Evolutionary conservation across 805 yeast genomes (phyloP), one percentile per base, ranked within the genome.

Genomic region (Saturnispora bothae): DNA sequence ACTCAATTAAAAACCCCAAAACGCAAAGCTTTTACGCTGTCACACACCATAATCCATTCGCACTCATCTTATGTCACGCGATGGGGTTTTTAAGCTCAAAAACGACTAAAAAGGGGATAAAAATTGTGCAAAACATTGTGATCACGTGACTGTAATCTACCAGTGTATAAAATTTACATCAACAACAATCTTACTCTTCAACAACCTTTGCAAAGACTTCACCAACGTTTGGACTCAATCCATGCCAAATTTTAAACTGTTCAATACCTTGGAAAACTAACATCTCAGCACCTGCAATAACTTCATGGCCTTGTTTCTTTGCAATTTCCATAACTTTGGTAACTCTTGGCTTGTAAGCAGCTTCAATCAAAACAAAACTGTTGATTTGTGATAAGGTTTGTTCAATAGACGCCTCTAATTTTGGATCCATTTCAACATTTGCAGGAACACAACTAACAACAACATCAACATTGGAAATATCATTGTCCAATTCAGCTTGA

Each of bases 271-370:
- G 98, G 60, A 83, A 78, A 14, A 88, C 86, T 46, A 92, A 69
- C 92, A 94, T 83, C 52, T 86, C 84, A 26, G 81, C 76, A 10
- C 99, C 99, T 7, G 88, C 82, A 47, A 89, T 70, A n/a, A 78
- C 79, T n/a, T 65, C 67, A 6, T 71, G 69, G 44, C 59, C 69
- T 48, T 71, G 65, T 22, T 69, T 72, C 21, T 55, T 54, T 6
- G 96, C 95, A 18, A 82, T 54, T 49, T 65, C 65, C 96, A 92
- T 88, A 29, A 89, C 65, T 16, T 94, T 92, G 0, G 98, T 89
- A 14, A 78, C 68, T 20, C 73, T 63, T 14, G 97, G 97, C 57
- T 85, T 88, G 66, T 92, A 92, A 17, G 96, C 94, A 34, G 97
- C 96, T 48, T 92, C 99, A 37, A 92, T 63, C 20, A 89, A 64